Conservation (phyloP, 192 early-diverging fungal species). For the Coemansia sp. region DNA sequence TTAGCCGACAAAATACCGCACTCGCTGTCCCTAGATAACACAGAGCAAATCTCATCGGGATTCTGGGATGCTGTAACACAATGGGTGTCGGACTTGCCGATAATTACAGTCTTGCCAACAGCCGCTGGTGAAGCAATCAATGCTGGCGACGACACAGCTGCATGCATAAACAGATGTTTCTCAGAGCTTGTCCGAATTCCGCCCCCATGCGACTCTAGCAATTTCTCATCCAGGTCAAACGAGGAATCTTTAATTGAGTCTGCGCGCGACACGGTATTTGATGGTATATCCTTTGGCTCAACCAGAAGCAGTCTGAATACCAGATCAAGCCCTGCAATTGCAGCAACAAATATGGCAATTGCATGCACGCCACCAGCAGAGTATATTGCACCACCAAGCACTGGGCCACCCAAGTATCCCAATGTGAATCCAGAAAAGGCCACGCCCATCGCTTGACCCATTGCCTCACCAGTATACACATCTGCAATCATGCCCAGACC, state of each 20-base stretch:
- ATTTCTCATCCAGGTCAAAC: constrained; percentile 10
- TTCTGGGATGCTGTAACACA: too few relatives aligned
- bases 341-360: constrained; percentile 70
- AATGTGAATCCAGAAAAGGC: constrained; percentile 66
- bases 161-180: neutral
- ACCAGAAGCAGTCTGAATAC: constrained; percentile 60
- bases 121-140: constrained; percentile 16
- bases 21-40: too few relatives aligned
- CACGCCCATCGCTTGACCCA: constrained; percentile 72
- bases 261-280: constrained; percentile 9
- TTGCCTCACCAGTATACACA: constrained; percentile 61
- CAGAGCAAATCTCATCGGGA: too few relatives aligned
- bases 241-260: constrained; percentile 4
- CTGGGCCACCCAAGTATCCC: constrained; percentile 68
- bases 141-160: constrained; percentile 8
- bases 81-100: neutral
- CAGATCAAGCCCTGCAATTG: constrained; percentile 61
- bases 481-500: constrained; percentile 73
- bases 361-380: constrained; percentile 64
- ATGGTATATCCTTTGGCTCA: constrained; percentile 54
- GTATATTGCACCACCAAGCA: constrained; percentile 65
- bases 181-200: neutral
- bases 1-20: too few relatives aligned
- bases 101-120: neutral
- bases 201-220: constrained; percentile 4